phyloP scores from a whole-genome alignment of 2,329 filamentous ascomycete species.

The Exophiala aquamarina region DNA sequence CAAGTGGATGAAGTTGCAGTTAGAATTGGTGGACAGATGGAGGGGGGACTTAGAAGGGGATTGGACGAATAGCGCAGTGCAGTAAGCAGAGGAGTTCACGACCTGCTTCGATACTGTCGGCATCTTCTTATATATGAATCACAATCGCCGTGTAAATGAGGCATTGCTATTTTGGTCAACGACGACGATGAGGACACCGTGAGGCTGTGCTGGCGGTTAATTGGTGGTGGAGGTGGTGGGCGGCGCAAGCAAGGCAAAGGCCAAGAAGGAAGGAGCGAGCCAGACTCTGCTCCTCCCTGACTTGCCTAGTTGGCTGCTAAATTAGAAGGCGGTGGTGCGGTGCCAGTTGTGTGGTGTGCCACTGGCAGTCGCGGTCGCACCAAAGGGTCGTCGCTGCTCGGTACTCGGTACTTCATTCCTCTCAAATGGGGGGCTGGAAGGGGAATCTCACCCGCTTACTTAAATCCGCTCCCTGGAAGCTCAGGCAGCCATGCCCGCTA shows the following conservation, averaged over 20 bases:
- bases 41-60: neutral
- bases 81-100: conserved; percentile 5
- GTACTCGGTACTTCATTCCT: too few species aligned
- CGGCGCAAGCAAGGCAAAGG: neutral
- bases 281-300: conserved; percentile 4
- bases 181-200: conserved; percentile 3
- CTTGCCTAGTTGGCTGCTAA: too few species aligned
- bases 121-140: conserved; percentile 14
- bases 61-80: neutral
- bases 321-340: too few species aligned
- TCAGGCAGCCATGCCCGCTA: too few species aligned
- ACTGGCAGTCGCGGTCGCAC: too few species aligned
- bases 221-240: conserved; percentile 7
- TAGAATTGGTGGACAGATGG: neutral
- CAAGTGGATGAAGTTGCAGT: neutral
- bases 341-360: too few species aligned
- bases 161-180: neutral
- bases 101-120: conserved; percentile 17
- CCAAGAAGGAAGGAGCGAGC: neutral
- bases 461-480: too few species aligned
- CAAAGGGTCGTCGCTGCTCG: too few species aligned
- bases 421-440: too few species aligned
- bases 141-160: neutral
- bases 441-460: too few species aligned
- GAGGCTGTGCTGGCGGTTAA: conserved; percentile 20